Conservation (phyloP, 805 yeast species). For the Kodamaea leandrae region DNA sequence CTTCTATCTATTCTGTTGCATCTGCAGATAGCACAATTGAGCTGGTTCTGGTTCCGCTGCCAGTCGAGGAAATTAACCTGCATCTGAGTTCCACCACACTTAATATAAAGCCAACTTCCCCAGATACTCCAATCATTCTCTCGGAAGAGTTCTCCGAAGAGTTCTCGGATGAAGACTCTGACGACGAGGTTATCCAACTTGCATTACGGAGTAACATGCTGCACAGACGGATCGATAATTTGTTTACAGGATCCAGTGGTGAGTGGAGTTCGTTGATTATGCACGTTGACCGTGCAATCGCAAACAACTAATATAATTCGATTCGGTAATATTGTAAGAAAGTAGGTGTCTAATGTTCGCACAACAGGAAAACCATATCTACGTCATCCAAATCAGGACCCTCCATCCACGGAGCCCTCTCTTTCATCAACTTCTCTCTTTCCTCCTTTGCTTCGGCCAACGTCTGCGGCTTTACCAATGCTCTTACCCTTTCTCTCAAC, state of each 20-base stretch:
- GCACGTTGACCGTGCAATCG: constrained; percentile 19
- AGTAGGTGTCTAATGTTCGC: not conserved
- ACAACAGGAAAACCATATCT: no score
- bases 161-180: constrained; percentile 22
- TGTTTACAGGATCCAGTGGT: not conserved
- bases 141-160: not conserved
- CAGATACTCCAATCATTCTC: no score
- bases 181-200: constrained; percentile 17
- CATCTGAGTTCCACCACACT: not conserved
- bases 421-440: constrained; percentile 32
- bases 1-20: not conserved
- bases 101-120: not conserved
- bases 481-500: constrained; percentile 7
- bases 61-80: not conserved
- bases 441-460: constrained; percentile 24
- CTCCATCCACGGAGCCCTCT: no score
- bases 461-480: constrained; percentile 17
- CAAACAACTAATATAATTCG: not conserved
- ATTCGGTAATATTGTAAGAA: not conserved
- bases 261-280: constrained; percentile 17
- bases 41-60: not conserved
- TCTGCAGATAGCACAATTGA: not conserved
- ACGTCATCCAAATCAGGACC: no score
- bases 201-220: not conserved
- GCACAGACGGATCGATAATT: not conserved